Percentiles rank a stretch among this genome's conserved stretches.
Evolutionary conservation across 345 rosid species (phyloP).

Genomic region (Noccaea bulbosa): DNA sequence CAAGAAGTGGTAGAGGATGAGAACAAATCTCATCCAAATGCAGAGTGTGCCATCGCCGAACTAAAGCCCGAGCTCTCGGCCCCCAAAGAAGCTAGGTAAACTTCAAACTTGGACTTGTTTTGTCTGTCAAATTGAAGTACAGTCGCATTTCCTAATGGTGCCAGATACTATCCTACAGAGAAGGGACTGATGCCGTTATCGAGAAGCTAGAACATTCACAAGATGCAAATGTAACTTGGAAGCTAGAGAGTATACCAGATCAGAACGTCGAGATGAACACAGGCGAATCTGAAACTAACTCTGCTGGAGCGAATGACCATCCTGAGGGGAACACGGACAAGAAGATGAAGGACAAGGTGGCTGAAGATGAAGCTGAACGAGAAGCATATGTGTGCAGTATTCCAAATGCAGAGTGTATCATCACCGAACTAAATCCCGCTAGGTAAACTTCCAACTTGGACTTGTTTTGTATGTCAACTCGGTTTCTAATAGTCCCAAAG

Average conservation of each 20-base stretch:
- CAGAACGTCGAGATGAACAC: background rate
- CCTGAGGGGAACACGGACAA: conserved; percentile 2
- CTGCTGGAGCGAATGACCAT: background rate
- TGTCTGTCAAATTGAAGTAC: background rate
- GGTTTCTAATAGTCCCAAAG: background rate
- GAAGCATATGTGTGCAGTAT: background rate
- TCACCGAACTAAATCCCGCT: conserved; percentile 42
- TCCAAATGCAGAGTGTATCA: conserved; percentile 33
- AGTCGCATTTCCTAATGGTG: background rate
- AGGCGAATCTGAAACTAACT: conserved; percentile 17
- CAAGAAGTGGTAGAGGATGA: conserved; percentile 34
- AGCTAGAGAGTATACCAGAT: conserved; percentile 34
- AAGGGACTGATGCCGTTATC: conserved; percentile 44
- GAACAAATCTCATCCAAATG: conserved; percentile 30
- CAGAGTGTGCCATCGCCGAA: conserved; percentile 41
- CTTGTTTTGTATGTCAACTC: background rate
- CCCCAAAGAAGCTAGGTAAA: conserved; percentile 51
- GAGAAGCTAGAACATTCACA: conserved; percentile 47
- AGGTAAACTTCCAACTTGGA: conserved; percentile 45
- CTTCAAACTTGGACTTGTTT: conserved; percentile 2
- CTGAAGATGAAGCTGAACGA: background rate
- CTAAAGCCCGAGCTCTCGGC: conserved; percentile 35
- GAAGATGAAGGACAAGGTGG: background rate
- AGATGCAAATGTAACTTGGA: conserved; percentile 42
- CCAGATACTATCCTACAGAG: conserved; percentile 35